Base-by-base conservation (phyloP, 805 yeast genomes). In the Candida coleopterorum region DNA sequence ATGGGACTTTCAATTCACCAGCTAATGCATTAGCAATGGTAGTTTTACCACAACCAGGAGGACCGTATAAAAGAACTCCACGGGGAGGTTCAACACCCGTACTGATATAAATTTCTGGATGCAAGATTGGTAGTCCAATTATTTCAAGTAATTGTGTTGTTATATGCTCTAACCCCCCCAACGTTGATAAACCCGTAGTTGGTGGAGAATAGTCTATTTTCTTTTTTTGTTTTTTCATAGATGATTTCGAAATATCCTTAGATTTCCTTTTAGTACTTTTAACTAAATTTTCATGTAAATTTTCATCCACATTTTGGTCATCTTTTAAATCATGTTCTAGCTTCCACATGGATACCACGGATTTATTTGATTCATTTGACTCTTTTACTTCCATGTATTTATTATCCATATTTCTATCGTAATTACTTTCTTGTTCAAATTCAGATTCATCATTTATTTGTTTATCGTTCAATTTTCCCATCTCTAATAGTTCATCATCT, bases 31-130 rank as follows among this genome's bases (percentile, higher is more conserved):
- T 88, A 3, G 98, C 98, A 37, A 93, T 80, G 29, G 96, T 82
- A 0, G 98, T 93, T 52, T 93, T 93, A 56, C 98, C 98, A 68
- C 98, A 93, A 11, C 98, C 98, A 2, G 97, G 98, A 0, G 98
- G 98, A 0, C 98, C 98, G 58, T 89, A 95, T n/a, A 93, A 61
- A 21, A 93, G 58, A 1, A 93, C 85, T 29, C 97, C 97, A 18
- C 96, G 71, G 14, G 97, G 95, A 12, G 97, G 97, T 47, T 87
- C 95, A 10, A 89, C 89, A 18, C 97, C 97, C 0, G 95, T 82
- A 6, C 89, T 72, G 17, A 67, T 46, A 54, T 86, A 93, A 2
- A 93, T 85, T 57, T 93, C 98, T 0, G 97, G 97, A 51, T 93
- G 97, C 15, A 85, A 61, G 22, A 93, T 80, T 1, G 98, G 98